Evolutionary conservation across 169 alveolate species (phyloP).

Genomic region (Eimeria praecox): DNA sequence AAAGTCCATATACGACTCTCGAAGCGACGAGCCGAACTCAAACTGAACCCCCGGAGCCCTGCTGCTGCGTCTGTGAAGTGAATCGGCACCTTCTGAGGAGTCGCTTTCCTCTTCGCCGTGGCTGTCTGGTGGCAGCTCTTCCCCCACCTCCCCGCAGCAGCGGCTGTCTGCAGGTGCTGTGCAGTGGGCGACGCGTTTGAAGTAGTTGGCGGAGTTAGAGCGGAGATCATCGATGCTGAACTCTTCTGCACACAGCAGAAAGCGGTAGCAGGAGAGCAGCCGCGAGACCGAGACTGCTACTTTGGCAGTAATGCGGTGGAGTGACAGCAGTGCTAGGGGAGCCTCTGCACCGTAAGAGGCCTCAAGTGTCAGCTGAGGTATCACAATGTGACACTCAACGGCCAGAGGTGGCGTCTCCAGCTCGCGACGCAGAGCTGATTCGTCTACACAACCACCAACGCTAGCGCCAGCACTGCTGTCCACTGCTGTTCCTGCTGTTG

Average conservation of each 20-base stretch:
- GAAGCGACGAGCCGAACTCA: slow-evolving; percentile 74
- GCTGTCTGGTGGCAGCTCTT: background rate
- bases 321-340: slow-evolving; percentile 75
- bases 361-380: slow-evolving; percentile 70
- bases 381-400: slow-evolving; percentile 28
- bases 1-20: slow-evolving; percentile 80
- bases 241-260: slow-evolving; percentile 69
- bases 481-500: slow-evolving; percentile 35
- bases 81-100: background rate
- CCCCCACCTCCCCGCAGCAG: slow-evolving; percentile 11
- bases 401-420: slow-evolving; percentile 64
- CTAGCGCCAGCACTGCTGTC: slow-evolving; percentile 16
- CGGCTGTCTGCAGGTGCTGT: slow-evolving; percentile 7
- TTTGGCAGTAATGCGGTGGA: slow-evolving; percentile 41
- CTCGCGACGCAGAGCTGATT: slow-evolving; percentile 24
- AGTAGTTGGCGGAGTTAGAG: slow-evolving; percentile 57
- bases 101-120: background rate
- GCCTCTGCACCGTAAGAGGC: slow-evolving; percentile 57
- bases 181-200: slow-evolving; percentile 82
- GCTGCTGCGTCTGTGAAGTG: background rate
- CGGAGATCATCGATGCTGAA: slow-evolving; percentile 85
- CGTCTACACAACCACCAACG: background rate
- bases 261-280: slow-evolving; percentile 77
- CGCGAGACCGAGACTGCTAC: slow-evolving; percentile 79
- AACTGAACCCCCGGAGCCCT: slow-evolving; percentile 44